Evolutionary conservation across 345 rosid genomes (phyloP).

Genomic region (Populus pruinosa): DNA sequence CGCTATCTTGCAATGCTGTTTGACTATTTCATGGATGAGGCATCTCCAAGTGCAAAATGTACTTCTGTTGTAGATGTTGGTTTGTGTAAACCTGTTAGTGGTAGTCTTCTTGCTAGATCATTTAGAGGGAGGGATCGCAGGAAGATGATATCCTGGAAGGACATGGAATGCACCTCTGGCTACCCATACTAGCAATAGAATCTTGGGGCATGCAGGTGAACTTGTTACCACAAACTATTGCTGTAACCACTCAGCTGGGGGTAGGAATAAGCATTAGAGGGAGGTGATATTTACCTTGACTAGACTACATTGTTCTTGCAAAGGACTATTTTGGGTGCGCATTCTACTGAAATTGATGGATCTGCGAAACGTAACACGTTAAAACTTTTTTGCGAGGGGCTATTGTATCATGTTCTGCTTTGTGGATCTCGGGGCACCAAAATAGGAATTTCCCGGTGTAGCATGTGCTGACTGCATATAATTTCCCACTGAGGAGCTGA

Average conservation of each 20-base stretch:
- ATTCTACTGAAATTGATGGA: background rate
- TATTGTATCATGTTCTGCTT: background rate
- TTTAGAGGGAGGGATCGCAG: slow-evolving; percentile 85
- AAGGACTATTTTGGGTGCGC: background rate
- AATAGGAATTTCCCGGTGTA: background rate
- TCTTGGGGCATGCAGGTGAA: background rate
- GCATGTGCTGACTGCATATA: no score
- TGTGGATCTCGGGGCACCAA: background rate
- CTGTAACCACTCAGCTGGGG: background rate
- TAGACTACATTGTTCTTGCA: background rate
- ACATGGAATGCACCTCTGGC: slow-evolving; percentile 48
- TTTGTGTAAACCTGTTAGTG: slow-evolving; percentile 69
- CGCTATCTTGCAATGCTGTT: slow-evolving; percentile 74
- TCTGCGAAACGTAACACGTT: background rate
- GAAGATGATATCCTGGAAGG: slow-evolving; percentile 92
- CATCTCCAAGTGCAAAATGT: slow-evolving; percentile 42
- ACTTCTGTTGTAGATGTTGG: slow-evolving; percentile 72
- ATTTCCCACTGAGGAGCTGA: background rate
- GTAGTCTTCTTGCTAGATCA: slow-evolving; percentile 73
- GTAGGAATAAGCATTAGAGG: background rate
- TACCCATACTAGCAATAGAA: slow-evolving; percentile 24
- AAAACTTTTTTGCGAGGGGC: background rate
- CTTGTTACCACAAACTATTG: background rate
- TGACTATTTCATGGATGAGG: slow-evolving; percentile 69
- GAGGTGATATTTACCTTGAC: background rate